These are phyloP conservation scores for Claviceps cyperi DNA, from an alignment of 2,329 filamentous ascomycete genomes.

Conservation along the genomic window DNA sequence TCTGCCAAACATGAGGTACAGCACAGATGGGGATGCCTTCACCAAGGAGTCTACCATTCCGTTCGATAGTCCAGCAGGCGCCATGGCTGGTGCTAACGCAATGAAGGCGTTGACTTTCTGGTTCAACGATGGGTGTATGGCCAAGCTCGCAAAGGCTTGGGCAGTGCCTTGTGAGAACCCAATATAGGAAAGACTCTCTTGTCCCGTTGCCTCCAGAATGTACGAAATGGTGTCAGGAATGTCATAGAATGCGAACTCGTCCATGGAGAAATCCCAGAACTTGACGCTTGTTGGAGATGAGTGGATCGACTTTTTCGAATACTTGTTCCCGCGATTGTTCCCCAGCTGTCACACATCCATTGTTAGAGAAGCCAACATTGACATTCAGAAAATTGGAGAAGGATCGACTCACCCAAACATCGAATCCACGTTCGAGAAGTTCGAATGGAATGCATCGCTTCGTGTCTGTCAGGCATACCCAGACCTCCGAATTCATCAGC, in stretches of 20 bases:
- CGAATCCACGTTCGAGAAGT: slow-evolving; percentile 79
- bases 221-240: slow-evolving; percentile 92
- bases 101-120: slow-evolving; percentile 92
- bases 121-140: slow-evolving; percentile 85
- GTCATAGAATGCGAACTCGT: slow-evolving; percentile 95
- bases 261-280: slow-evolving; percentile 98
- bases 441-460: slow-evolving; percentile 78
- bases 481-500: slow-evolving; percentile 98
- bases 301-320: slow-evolving; percentile 84
- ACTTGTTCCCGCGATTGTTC: slow-evolving; percentile 97
- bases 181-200: slow-evolving; percentile 81
- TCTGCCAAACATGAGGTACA: slow-evolving; percentile 86
- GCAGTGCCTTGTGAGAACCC: slow-evolving; percentile 96
- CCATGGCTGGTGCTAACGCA: slow-evolving; percentile 90
- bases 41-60: slow-evolving; percentile 84
- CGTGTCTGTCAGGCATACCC: slow-evolving; percentile 82
- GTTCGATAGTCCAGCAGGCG: slow-evolving; percentile 77
- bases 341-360: slow-evolving; percentile 46
- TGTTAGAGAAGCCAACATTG: background rate
- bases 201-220: slow-evolving; percentile 68
- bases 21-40: slow-evolving; percentile 81
- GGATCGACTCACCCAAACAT: slow-evolving; percentile 62
- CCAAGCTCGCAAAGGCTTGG: slow-evolving; percentile 85
- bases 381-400: background rate
- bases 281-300: slow-evolving; percentile 56